Base-by-base conservation (phyloP, 2,329 filamentous ascomycete species). In the Cytospora paraplurivora region DNA sequence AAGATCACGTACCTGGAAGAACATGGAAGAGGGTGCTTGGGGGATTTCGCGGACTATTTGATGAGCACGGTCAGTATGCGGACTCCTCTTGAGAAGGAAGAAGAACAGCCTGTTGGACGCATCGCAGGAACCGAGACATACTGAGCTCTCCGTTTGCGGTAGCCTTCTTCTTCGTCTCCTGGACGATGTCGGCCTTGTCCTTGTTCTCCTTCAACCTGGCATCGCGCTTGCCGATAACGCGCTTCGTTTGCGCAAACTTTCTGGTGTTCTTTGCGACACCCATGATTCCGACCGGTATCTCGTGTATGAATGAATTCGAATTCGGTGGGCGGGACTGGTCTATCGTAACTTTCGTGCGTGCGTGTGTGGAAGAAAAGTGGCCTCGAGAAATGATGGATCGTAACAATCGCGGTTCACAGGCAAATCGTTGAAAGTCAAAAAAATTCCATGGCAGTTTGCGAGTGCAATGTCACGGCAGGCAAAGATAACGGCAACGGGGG, bases 261-360 rank as follows among this genome's bases (percentile, higher is more conserved):
- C 93, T 88, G 59, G 92, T 96, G 76, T 88, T 92, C 81, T 96
- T 97, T 67, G 88, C 86, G 70, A 93, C 86, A 78, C 93, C 93
- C 94, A 97, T 97, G 41, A 66, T 76, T 70, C 55, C 11, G 27
- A 52, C 15, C 27, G 37, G 59, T 11, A 27, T 27, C 4, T 27
- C 33, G 32, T 32, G n/a, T 27, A 33, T 59, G 32, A 15, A 41
- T 19, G 2, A 5, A 3, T n/a, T 19, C 15, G 32, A 19, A 1
- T 56, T 56, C 38, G 37, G 32, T 41, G 34, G 34, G 12, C 10
- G 5, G 13, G 19, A 51, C 34, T 53, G 32, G 21, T 21, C 27
- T 27, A 27, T 27, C 27, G 27, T 27, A 27, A 27, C 27, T 27
- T 27, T 27, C 13, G 19, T 21, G 17, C 7, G 27, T 33, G 32